Base-by-base conservation (phyloP, 1,284 basidiomycete species). In the Macrocystidia cucumis region DNA sequence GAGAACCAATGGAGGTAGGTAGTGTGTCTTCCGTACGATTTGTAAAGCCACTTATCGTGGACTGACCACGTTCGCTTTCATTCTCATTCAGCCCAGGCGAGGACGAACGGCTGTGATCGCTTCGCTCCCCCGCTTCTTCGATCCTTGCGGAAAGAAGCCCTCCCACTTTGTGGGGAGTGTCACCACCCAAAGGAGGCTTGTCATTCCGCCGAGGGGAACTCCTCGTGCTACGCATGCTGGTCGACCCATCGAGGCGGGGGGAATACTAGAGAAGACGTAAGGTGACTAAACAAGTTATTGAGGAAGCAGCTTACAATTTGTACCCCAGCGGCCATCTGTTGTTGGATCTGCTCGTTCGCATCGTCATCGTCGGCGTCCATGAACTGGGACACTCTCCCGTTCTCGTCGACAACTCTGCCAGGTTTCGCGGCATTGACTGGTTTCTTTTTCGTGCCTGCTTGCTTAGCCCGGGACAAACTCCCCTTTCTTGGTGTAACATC, bases 291-390 rank as follows among this genome's bases (percentile, higher is more conserved):
- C 16, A 36, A 23, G 29, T 19, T 3, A 8, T 11, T n/a, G 9
- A 20, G 35, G n/a, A 31, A 32, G 35, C 34, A 37, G 46, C 74
- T 46, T 51, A 86, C 82, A 45, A 82, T 66, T 39, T 78, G 78
- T 17, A 75, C 76, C 16, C 88, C 86, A 34, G 78, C 78, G 22
- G 74, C 82, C 28, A 93, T 57, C 42, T 86, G 82, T 43, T 84
- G 77, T 50, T 91, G 84, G 32, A 92, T 83, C 52, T 91, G 87
- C 45, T 83, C 79, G 44, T 85, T 74, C 3, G 86, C 88, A 41
- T 80, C 69, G n/a, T 80, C 84, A 41, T 92, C 91, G 44, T 91
- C 86, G 4, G 90, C 91, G 54, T 92, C 90, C 75, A 88, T 80
- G 50, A 93, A 93, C 50, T 92, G 91, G 4, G 87, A 91, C 1